phyloP scores from a whole-genome alignment of 176 grass and related monocot genomes.

The bread wheat (Triticum aestivum) region DNA sequence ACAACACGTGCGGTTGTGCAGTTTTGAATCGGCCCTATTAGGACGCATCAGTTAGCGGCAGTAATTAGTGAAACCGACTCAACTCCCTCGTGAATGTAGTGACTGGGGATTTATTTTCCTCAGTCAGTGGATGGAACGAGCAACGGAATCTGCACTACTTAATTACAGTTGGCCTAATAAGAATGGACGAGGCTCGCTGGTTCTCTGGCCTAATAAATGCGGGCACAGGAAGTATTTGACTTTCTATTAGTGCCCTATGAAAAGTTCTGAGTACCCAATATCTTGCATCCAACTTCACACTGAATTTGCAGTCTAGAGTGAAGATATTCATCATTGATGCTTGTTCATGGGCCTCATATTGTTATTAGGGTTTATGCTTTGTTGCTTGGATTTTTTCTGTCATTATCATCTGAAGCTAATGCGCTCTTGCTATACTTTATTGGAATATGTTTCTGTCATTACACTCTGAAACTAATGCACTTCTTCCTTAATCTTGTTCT shows the following conservation, averaged over 20 bases:
- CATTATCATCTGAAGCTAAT: neutral
- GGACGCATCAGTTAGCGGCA: neutral
- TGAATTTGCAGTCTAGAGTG: neutral
- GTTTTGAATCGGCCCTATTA: neutral
- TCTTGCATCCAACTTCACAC: neutral
- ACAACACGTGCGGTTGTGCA: neutral
- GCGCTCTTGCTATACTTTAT: neutral
- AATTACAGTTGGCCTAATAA: neutral
- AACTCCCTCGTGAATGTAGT: neutral
- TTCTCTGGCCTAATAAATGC: neutral
- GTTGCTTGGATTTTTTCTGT: neutral
- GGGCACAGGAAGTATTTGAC: neutral
- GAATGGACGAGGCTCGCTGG: too few species aligned
- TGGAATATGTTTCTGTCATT: neutral
- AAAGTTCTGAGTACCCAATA: neutral
- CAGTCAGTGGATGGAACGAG: neutral
- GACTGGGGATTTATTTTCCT: neutral
- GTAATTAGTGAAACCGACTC: neutral
- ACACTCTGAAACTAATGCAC: neutral
- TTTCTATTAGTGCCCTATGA: neutral
- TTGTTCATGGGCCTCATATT: neutral
- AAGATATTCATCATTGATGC: neutral
- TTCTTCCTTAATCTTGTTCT: constrained; percentile 6
- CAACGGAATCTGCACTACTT: neutral
- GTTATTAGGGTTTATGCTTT: neutral